Base-by-base conservation (phyloP, 371 early-diverging fungal genomes). In the Haplosporangium sp. region DNA sequence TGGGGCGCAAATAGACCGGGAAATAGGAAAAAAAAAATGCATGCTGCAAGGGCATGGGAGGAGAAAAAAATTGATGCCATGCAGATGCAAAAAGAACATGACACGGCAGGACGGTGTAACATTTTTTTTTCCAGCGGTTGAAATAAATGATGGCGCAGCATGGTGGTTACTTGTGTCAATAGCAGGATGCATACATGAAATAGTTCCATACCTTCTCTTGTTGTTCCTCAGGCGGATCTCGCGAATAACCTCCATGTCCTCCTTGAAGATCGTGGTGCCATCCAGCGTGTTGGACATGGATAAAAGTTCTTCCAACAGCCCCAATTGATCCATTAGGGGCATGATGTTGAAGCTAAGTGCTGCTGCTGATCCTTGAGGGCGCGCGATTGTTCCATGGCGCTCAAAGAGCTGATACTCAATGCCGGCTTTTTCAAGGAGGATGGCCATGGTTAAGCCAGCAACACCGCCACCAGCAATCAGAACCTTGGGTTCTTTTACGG, bases 401-500 rank as follows among this genome's bases (percentile, higher is more conserved):
- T 74, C 74, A 51, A 74, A 69, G 38, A 74, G 50, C 50, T 64
- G 59, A 50, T 68, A 74, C 23, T 68, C 64, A 45, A 74, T 64
- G 6, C 64, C 60, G 12, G 74, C 74, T n/a, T 55, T 59, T 7
- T 74, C 74, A 14, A 74, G 61, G 12, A 74, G 64, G 23, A 68
- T 59, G 20, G 64, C 74, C 50, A 67, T 23, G 13, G 48, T 64
- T 48, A 74, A 23, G 9, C 74, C 74, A 2, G 63, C 64, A 29
- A 74, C 53, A 37, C 74, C 74, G n/a, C 64, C 68, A 10, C 74
- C 74, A 1, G 64, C 69, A 42, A 74, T 74, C 46, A 74, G 55
- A 20, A 74, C 60, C 29, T 50, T 63, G 10, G 74, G 62, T 7
- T 36, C 36, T 21, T 14, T 60, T 10, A 50, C 62, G n/a, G 57